These are phyloP conservation scores for Bertia moriformis DNA, from an alignment of 2,329 filamentous ascomycete genomes.

Conservation along the genomic window DNA sequence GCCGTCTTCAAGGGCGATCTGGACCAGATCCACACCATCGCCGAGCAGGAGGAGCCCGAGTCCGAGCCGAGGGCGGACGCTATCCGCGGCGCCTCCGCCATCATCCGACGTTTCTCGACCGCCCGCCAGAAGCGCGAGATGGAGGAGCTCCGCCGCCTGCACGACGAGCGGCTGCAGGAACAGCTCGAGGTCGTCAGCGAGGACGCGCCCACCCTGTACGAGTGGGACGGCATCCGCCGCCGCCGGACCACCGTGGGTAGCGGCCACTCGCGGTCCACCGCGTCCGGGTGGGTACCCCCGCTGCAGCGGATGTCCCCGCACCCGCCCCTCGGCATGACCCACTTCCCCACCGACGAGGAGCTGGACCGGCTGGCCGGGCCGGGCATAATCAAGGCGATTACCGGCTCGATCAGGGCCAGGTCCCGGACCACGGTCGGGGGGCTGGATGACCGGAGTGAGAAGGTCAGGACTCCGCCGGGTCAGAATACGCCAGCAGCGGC, in stretches of 20 bases:
- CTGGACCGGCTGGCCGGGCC: conserved; percentile 26
- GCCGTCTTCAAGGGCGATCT: conserved; percentile 86
- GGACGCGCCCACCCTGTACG: conserved; percentile 52
- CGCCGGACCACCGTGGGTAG: conserved; percentile 39
- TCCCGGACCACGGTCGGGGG: conserved; percentile 15
- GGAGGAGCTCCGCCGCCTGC: conserved; percentile 64
- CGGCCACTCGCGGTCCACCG: conserved; percentile 21
- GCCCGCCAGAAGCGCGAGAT: conserved; percentile 65
- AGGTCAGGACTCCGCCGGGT: no score
- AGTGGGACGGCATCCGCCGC: conserved; percentile 83
- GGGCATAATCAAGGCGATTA: conserved; percentile 35
- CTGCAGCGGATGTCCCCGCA: conserved; percentile 33
- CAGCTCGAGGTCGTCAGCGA: conserved; percentile 63
- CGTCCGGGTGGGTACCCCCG: conserved; percentile 13
- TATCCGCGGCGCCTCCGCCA: conserved; percentile 77
- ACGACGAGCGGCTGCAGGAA: conserved; percentile 62
- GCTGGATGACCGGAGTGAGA: no score
- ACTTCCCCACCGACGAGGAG: conserved; percentile 52
- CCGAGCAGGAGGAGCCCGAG: conserved; percentile 86
- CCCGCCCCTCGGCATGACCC: conserved; percentile 76
- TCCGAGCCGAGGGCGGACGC: conserved; percentile 91
- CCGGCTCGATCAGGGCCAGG: conserved; percentile 36
- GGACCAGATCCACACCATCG: conserved; percentile 88
- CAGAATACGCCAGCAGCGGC: no score
- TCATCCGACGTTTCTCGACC: conserved; percentile 68